These are phyloP conservation scores for Pontederia crassipes DNA, from an alignment of 176 grass and related monocot species.

Conservation along the genomic window DNA sequence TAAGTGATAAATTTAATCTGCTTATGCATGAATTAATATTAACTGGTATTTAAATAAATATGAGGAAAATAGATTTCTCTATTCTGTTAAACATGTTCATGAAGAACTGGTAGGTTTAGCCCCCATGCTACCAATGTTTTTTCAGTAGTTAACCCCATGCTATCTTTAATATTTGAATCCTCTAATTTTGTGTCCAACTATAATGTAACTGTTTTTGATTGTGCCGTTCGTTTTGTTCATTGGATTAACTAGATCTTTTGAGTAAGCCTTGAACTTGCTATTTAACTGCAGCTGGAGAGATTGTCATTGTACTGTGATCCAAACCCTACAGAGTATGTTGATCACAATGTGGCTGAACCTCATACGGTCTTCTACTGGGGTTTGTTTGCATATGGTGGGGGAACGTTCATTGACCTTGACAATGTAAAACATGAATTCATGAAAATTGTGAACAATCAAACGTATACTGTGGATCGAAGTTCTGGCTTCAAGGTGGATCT, in stretches of 20 bases:
- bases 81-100: too few species aligned
- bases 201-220: background rate
- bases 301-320: conserved; percentile 41
- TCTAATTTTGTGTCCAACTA: too few species aligned
- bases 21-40: too few species aligned
- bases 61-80: too few species aligned
- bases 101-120: too few species aligned
- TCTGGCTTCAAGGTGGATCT: conserved; percentile 28
- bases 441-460: conserved; percentile 38
- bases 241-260: background rate
- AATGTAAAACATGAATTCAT: conserved; percentile 53
- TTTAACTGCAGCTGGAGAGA: conserved; percentile 38
- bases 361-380: conserved; percentile 64
- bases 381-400: conserved; percentile 17
- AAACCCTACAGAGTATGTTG: conserved; percentile 40
- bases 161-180: too few species aligned
- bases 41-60: too few species aligned
- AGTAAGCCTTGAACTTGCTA: too few species aligned
- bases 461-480: conserved; percentile 39
- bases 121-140: too few species aligned
- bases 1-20: too few species aligned
- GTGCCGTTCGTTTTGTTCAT: background rate
- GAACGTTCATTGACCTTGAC: conserved; percentile 22
- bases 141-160: too few species aligned
- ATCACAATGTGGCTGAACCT: conserved; percentile 27